Evolutionary conservation across 305 asterid genomes (phyloP), one percentile per base, ranked within the genome.

Genomic region (Fraxinus paxiana): DNA sequence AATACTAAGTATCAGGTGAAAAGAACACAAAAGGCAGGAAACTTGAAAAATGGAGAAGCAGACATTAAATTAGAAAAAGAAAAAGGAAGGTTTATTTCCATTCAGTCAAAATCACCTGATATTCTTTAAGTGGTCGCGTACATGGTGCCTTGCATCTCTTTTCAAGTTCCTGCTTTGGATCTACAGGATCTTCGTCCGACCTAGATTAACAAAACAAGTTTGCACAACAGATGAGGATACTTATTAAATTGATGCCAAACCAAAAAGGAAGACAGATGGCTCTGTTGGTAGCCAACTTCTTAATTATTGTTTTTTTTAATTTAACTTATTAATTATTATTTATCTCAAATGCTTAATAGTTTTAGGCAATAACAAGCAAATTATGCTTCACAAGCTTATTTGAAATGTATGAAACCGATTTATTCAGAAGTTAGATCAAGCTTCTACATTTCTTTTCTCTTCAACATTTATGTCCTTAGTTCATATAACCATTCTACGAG

Each of bases 81-180:
- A 10, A 18, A n/a, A 30, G 13, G 8, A 54, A 5, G 15, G 43
- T 33, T 72, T 75, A 75, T 35, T 78, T 24, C 15, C 15, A n/a
- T 31, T 41, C 9, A 61, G 38, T 15, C 8, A 46, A 35, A 77
- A 75, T 84, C 63, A 90, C 94, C 91, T 90, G 91, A 82, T 90
- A 89, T 12, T 90, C 91, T 86, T 85, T 89, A 26, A 90, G 89
- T 37, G 91, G 92, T 76, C 92, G 81, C 6, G 87, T 84, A 85
- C 94, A 90, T 76, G 91, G 91, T 63, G 91, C 91, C 91, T 87
- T 90, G 89, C 92, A 90, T n/a, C 88, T 85, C 80, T 85, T 90
- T 85, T 90, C 92, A 20, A 89, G 85, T 81, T 83, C 89, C 43
- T 80, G 85, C 86, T 89, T 90, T 6, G 85, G 94, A 81, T 89